A percentile compares a stretch with the other conserved stretches of the same genome.
Conservation (phyloP, 192 early-diverging fungal genomes). For the Linnemannia schmuckeri region DNA sequence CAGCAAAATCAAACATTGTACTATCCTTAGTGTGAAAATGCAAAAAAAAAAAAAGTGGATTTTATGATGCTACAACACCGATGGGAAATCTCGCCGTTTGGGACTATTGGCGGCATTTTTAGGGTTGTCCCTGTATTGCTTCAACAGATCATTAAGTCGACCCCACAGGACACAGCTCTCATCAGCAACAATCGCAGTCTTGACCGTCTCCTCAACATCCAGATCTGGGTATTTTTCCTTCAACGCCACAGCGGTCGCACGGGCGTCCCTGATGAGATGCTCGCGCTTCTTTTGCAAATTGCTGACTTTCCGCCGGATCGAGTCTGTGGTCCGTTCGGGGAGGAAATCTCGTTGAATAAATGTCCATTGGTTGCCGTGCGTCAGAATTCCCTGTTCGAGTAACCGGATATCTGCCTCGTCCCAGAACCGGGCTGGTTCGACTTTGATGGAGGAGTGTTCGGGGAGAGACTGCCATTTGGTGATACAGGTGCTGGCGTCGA, state of each 20-base stretch:
- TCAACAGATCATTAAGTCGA: neutral
- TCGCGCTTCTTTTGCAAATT: conserved; percentile 31
- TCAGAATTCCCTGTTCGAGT: conserved; percentile 13
- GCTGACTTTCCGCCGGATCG: conserved; percentile 44
- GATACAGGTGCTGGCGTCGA: conserved; percentile 37
- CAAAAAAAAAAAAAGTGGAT: too few relatives aligned
- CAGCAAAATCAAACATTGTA: too few relatives aligned
- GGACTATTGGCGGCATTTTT: too few relatives aligned
- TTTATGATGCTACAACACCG: too few relatives aligned
- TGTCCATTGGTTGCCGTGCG: conserved; percentile 23
- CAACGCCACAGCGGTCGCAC: neutral
- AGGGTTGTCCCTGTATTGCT: neutral
- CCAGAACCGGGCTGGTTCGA: conserved; percentile 19
- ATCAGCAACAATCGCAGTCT: neutral
- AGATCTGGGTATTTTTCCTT: neutral
- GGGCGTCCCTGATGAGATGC: neutral
- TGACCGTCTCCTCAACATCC: conserved; percentile 1
- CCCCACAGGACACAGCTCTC: neutral
- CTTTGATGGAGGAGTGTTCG: neutral
- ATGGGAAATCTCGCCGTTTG: too few relatives aligned
- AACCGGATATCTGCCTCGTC: conserved; percentile 1
- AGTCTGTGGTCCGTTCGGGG: conserved; percentile 24
- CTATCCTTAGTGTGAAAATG: too few relatives aligned
- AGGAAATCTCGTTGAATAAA: conserved; percentile 25
- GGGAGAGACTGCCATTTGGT: conserved; percentile 27